These are phyloP conservation scores for Agaricus sinodeliciosus DNA, from an alignment of 768 basidiomycete genomes.

Conservation along the genomic window DNA sequence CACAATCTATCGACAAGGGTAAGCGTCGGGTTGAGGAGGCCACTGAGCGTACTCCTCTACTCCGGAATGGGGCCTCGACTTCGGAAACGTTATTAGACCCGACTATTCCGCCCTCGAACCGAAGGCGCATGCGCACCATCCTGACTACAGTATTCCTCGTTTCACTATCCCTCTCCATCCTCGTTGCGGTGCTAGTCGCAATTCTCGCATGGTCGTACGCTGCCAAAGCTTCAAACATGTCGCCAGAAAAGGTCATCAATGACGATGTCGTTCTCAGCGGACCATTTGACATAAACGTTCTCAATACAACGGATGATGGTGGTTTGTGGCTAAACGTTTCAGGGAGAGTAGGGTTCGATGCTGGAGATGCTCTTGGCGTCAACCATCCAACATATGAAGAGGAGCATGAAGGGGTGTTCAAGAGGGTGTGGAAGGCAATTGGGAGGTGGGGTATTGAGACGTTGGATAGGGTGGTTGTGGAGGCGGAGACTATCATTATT, in stretches of 20 bases:
- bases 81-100: slow-evolving; percentile 15
- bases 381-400: slow-evolving; percentile 26
- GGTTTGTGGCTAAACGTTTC: slow-evolving; percentile 54
- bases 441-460: slow-evolving; percentile 61
- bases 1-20: slow-evolving; percentile 33
- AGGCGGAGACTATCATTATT: slow-evolving; percentile 44
- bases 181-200: slow-evolving; percentile 35
- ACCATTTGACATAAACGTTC: slow-evolving; percentile 54
- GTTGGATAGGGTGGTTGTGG: slow-evolving; percentile 51
- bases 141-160: slow-evolving; percentile 48
- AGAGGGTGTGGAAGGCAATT: slow-evolving; percentile 54
- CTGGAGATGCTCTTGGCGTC: slow-evolving; percentile 52
- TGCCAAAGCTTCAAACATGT: slow-evolving; percentile 42
- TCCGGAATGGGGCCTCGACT: slow-evolving; percentile 27
- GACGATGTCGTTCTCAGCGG: slow-evolving; percentile 50
- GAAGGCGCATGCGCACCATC: slow-evolving; percentile 27
- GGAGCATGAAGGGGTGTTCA: slow-evolving; percentile 34
- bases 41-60: slow-evolving; percentile 50
- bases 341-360: slow-evolving; percentile 61
- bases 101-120: slow-evolving; percentile 17
- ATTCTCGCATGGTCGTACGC: slow-evolving; percentile 65
- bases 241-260: slow-evolving; percentile 53
- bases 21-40: slow-evolving; percentile 42
- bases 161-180: slow-evolving; percentile 44
- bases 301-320: slow-evolving; percentile 52